Conservation (phyloP, 1,284 basidiomycete genomes). For the Ceratorhiza oryzae-sativae region DNA sequence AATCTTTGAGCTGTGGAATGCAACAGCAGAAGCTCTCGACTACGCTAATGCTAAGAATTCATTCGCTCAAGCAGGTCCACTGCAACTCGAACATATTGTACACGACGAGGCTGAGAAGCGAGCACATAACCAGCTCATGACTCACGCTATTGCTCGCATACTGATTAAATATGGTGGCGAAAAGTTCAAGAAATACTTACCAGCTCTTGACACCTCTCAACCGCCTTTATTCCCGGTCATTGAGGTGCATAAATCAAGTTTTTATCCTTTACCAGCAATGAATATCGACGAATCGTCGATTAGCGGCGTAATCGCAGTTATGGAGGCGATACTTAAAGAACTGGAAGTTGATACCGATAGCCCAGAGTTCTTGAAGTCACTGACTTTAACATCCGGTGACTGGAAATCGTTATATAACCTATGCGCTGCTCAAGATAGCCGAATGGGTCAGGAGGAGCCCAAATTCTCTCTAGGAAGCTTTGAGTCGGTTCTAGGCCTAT, state of each 20-base stretch:
- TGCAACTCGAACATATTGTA: constrained; percentile 45
- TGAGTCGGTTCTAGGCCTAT: constrained; percentile 49
- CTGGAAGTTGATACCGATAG: constrained; percentile 44
- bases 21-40: background rate
- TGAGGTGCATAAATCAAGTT: background rate
- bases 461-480: background rate
- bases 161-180: background rate
- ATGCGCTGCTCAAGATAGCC: constrained; percentile 47
- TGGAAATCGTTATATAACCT: constrained; percentile 53
- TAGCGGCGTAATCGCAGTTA: constrained; percentile 46
- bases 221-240: background rate
- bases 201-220: background rate
- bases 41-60: background rate
- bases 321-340: constrained; percentile 49
- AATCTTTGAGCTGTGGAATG: background rate
- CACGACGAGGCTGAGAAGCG: constrained; percentile 44
- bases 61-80: background rate
- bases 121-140: constrained; percentile 42
- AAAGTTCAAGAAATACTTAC: background rate
- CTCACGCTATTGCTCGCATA: constrained; percentile 48
- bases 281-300: constrained; percentile 8
- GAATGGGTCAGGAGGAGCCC: constrained; percentile 51
- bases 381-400: constrained; percentile 50
- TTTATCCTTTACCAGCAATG: constrained; percentile 2
- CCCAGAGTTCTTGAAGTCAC: constrained; percentile 42